Base-by-base conservation (phyloP, 2,329 filamentous ascomycete genomes). In the Fusarium foetens region DNA sequence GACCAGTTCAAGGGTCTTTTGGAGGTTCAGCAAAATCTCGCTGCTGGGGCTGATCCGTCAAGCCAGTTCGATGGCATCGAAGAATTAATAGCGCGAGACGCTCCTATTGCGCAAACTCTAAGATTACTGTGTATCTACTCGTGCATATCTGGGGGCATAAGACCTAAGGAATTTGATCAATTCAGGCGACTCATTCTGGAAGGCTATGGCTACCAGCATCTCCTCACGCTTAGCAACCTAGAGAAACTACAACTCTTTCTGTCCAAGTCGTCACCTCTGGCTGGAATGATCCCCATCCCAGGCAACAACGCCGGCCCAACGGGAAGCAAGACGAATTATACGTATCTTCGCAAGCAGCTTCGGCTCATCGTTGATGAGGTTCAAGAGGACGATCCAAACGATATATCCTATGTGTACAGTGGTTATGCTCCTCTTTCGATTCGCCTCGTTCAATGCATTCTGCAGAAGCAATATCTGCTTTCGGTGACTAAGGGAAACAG, bases 361-460 rank as follows among this genome's bases (percentile, higher is more conserved):
- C 90, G 92, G 35, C 88, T 99, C 21, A 97, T 98, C 79, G 92
- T 98, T 62, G 96, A 99, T 79, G 96, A 98, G 80, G 95, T 99
- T 42, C 95, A 97, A 79, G 96, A 99, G 81, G 91, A 96, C 66
- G 93, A 97, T 51, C 96, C 96, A 6, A 93, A 96, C 77, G 96
- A 99, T 76, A 92, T 98, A 68, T 93, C 95, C n/a, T 99, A 99
- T 78, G 95, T 98, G 16, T 99, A 98, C 83, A 97, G 94, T 72
- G 97, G 96, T 58, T 99, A 98, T 79, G 96, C 97, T 8, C 97
- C 96, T 0, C 87, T 99, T 17, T 97, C 94, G 48, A 89, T 98
- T 59, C 91, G 96, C 21, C 88, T 99, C 8, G 92, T 99, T 10
- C 97, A 99, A 81, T 96, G 94, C 79, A 89, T 98, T 54, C 83